Base-by-base conservation (phyloP, 495 filamentous ascomycete genomes). In the Trichoderma asperelloides region DNA sequence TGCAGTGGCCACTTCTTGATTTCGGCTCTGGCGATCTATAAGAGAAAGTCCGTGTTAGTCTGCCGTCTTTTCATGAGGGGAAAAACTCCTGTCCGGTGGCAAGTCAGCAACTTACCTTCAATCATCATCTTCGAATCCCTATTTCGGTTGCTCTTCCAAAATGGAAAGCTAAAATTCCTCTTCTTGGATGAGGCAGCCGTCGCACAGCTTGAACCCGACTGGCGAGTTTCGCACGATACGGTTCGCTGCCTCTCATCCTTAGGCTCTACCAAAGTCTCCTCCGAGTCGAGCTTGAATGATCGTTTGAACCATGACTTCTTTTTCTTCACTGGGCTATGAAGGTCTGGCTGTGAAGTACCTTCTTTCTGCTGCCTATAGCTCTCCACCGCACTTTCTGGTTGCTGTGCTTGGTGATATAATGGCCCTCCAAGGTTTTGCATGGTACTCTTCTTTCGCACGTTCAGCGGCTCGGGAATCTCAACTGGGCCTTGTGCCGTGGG, bases 221-320 rank as follows among this genome's bases (percentile, higher is more conserved):
- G 55, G 55, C 55, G 55, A 60, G 55, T 60, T 21, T 60, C 55
- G 25, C 25, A 60, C 11, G 55, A 60, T 12, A 60, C 55, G 55
- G 25, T 60, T 60, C 55, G 55, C 55, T 60, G 23, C 55, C 28
- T 60, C 23, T 30, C 55, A 60, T 60, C 55, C 6, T 60, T 51
- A 0, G 67, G 39, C 15, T 69, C 65, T 12, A n/a, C 25, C 4
- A 23, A 11, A 2, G 41, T 62, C 25, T 70, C 68, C 9, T 69
- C 67, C 12, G 68, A 63, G 16, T 68, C 74, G 1, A 76, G 73
- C 41, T 85, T 84, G 5, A 82, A 82, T 33, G 79, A 75, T 2
- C 86, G 83, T 63, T 81, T 87, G 72, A 91, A 89, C 88, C 88
- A 92, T 2, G 83, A 84, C 69, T 85, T 89, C 74, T 88, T 89